phyloP scores from a whole-genome alignment of 257 asterid genomes.

The Marsdenia floribunda region DNA sequence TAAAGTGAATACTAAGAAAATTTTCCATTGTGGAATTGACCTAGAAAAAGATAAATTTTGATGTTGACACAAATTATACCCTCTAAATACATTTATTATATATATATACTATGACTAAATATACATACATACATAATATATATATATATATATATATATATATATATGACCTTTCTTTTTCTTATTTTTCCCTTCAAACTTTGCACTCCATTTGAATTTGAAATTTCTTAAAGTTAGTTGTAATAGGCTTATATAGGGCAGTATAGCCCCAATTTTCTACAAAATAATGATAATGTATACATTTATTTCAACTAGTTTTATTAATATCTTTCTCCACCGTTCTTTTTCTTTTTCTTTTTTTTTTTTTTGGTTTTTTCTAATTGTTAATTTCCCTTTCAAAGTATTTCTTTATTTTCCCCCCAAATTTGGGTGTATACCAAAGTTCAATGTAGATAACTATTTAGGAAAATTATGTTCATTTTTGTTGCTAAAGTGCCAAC shows the following conservation, averaged over 20 bases:
- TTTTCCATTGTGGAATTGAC: neutral
- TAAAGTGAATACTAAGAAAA: neutral
- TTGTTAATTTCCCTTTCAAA: slow-evolving; percentile 11
- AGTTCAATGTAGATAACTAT: neutral
- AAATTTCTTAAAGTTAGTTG: neutral
- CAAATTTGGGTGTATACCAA: neutral
- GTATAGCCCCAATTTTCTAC: neutral
- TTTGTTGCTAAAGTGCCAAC: neutral
- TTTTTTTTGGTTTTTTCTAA: neutral
- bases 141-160: too few relatives aligned
- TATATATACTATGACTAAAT: neutral
- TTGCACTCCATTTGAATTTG: slow-evolving; percentile 1
- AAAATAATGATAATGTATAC: neutral
- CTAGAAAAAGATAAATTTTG: neutral
- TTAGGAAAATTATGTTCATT: neutral
- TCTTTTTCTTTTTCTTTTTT: too few relatives aligned
- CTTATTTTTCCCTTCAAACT: neutral
- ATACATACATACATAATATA: too few relatives aligned
- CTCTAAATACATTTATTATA: neutral
- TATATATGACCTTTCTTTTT: too few relatives aligned
- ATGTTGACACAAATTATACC: neutral
- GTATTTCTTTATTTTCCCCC: neutral
- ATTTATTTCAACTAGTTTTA: neutral
- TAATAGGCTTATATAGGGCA: neutral
- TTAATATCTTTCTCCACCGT: neutral